Evolutionary conservation across 306 rosid species (phyloP).

Genomic region (Quercus mongolica): DNA sequence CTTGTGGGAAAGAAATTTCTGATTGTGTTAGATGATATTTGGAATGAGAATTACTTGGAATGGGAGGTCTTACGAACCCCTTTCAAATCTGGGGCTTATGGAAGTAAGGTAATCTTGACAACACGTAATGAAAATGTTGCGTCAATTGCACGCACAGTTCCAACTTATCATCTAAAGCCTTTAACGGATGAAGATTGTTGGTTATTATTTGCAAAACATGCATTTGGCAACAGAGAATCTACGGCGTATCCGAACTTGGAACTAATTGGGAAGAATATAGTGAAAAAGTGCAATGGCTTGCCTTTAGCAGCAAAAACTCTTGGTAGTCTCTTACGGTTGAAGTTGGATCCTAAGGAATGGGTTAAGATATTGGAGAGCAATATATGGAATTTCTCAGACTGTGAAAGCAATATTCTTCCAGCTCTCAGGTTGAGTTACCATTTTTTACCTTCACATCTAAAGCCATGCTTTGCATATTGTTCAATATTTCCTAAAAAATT

Average conservation of each 20-base stretch:
- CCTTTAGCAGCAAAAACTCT: conserved; percentile 29
- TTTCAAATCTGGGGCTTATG: conserved; percentile 18
- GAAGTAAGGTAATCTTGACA: conserved; percentile 32
- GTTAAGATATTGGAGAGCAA: neutral
- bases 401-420: neutral
- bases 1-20: conserved; percentile 8
- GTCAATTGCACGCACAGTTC: neutral
- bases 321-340: conserved; percentile 17
- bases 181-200: conserved; percentile 11
- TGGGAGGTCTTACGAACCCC: neutral
- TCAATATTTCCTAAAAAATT: conserved; percentile 29
- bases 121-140: conserved; percentile 22
- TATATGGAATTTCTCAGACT: neutral
- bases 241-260: neutral
- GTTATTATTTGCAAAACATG: conserved; percentile 20
- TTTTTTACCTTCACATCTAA: conserved; percentile 22
- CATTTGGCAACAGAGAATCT: neutral
- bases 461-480: conserved; percentile 39
- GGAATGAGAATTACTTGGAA: conserved; percentile 19
- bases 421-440: conserved; percentile 29
- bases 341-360: conserved; percentile 1
- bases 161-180: neutral
- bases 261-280: conserved; percentile 17
- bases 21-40: conserved; percentile 25
- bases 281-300: conserved; percentile 27